Base-by-base conservation (phyloP, 2,329 filamentous ascomycete species). In the Trichoderma atroviride region DNA sequence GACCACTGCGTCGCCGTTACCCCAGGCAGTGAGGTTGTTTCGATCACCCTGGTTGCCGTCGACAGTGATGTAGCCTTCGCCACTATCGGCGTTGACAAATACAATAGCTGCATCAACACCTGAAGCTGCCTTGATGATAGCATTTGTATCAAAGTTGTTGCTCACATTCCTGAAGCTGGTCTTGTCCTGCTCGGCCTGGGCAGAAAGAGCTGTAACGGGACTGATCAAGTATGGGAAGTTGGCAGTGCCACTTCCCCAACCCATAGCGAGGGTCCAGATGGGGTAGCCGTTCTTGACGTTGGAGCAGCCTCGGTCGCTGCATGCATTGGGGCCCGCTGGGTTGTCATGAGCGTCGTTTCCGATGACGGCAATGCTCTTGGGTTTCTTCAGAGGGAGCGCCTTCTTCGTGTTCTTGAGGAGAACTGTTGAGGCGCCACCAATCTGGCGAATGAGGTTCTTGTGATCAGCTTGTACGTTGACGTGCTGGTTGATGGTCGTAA, bases 61-160 rank as follows among this genome's bases (percentile, higher is more conserved):
- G 53, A 89, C 56, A 27, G 56, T 84, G 71, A 93, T 86, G 78
- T 87, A 93, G 0, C 91, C 92, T 79, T 97, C 94, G 0, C 92
- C 92, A 0, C 91, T 87, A 77, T 94, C 92, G 43, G 85, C 87
- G 76, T 91, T 97, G 68, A 89, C 91, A 77, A 97, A 97, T 1
- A 96, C 93, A 50, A 97, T 76, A 91, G 97, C 59, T 58, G 92
- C 88, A 2, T 90, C 56, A 10, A 24, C 33, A 40, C 56, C 85
- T 0, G 75, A 75, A 2, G 80, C 79, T 0, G 73, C 75, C 14
- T 81, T 81, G 22, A 70, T 90, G 87, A 3, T 81, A 75, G 19
- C 79, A 79, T 0, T 85, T 85, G 37, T 83, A 82, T 29, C 85
- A 85, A 83, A 2, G 81, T 77, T 0, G 83, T 77, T 65, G 84